Conservation (phyloP, 305 asterid species). For the Rubia tinctorum region DNA sequence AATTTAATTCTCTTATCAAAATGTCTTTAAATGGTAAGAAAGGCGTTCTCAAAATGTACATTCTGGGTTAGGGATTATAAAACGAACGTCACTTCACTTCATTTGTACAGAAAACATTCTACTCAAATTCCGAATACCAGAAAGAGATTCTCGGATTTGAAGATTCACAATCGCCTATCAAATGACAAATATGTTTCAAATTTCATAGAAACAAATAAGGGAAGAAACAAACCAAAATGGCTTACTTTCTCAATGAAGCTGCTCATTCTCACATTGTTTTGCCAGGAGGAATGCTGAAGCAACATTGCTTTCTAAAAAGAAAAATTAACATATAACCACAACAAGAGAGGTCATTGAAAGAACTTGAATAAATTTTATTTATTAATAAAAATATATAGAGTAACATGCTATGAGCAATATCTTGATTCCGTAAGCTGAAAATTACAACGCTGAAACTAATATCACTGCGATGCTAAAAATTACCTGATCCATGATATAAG, state of each 20-base stretch:
- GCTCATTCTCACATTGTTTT: conserved; percentile 85
- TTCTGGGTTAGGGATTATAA: neutral
- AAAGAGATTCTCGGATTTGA: conserved; percentile 84
- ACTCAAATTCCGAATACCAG: conserved; percentile 76
- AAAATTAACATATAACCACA: neutral
- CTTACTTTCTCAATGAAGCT: conserved; percentile 55
- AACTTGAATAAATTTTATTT: too few species aligned
- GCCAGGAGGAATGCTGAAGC: conserved; percentile 94
- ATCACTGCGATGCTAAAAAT: too few species aligned
- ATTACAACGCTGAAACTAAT: too few species aligned
- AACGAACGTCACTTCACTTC: conserved; percentile 75
- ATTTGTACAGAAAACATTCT: conserved; percentile 68
- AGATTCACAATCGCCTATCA: conserved; percentile 16
- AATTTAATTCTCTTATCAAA: too few species aligned
- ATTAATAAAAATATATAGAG: neutral
- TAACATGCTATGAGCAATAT: conserved; percentile 40
- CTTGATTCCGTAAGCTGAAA: too few species aligned
- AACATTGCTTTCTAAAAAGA: conserved; percentile 87
- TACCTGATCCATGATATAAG: conserved; percentile 81
- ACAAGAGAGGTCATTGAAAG: too few species aligned
- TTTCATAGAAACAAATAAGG: conserved; percentile 16
- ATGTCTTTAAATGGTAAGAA: too few species aligned
- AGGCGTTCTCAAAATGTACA: neutral
- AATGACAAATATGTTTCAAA: neutral
- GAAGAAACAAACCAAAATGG: conserved; percentile 33